These are phyloP conservation scores for Phyllosticta capitalensis DNA, from an alignment of 2,329 filamentous ascomycete genomes.

Conservation along the genomic window DNA sequence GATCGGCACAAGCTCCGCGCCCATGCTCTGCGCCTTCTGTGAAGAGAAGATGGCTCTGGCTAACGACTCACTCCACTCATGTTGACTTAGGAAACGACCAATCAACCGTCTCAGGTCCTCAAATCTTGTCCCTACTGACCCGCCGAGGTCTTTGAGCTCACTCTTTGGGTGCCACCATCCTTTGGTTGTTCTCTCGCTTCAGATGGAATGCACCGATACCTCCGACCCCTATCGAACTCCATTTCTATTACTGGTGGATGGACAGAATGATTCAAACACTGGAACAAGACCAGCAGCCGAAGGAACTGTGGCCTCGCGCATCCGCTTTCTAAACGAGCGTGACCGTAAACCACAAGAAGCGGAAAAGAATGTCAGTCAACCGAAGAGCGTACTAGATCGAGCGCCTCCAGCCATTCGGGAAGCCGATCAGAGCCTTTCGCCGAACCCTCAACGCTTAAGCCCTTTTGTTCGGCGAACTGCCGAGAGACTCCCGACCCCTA, in stretches of 20 bases:
- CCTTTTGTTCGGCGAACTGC: conserved; percentile 6
- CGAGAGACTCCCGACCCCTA: not conserved
- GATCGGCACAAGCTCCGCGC: not conserved
- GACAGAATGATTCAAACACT: not conserved
- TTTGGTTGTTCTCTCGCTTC: not conserved
- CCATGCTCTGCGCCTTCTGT: not conserved
- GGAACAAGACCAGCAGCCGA: not conserved
- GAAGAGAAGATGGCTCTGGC: not conserved
- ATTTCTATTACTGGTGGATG: not conserved
- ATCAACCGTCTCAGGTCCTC: not conserved
- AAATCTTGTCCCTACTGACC: not conserved
- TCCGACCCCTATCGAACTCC: not conserved
- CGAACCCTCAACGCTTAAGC: not conserved
- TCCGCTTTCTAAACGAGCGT: conserved; percentile 5
- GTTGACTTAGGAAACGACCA: not conserved
- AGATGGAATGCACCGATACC: not conserved
- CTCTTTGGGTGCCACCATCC: not conserved
- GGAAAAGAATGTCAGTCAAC: not conserved
- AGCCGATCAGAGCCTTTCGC: not conserved
- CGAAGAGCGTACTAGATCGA: not conserved
- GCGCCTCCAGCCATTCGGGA: not conserved
- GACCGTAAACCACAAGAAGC: not conserved
- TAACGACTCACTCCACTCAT: not conserved
- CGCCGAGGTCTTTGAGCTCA: not conserved
- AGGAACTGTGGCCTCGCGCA: conserved; percentile 9